Conservation (phyloP, 495 filamentous ascomycete species). For the Penicillium ucsense region DNA sequence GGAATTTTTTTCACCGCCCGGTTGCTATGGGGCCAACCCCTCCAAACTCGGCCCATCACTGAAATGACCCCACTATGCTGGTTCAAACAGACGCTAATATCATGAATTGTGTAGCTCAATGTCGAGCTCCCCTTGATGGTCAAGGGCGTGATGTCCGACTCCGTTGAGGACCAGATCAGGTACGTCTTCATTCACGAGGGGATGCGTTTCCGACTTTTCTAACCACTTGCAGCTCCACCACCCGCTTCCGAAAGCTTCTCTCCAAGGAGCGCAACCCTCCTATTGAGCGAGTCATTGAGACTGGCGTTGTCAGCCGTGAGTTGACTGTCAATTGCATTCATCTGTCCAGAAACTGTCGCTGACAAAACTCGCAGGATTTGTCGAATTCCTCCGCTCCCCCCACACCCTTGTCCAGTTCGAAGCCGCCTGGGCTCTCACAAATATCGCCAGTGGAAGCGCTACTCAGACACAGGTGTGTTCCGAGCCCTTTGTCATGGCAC, state of each 20-base stretch:
- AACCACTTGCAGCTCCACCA: conserved; percentile 48
- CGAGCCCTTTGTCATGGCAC: neutral
- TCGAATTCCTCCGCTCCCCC: conserved; percentile 95
- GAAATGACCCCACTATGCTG: conserved; percentile 11
- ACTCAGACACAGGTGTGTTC: conserved; percentile 70
- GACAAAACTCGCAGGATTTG: conserved; percentile 45
- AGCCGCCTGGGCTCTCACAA: conserved; percentile 98
- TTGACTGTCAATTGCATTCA: neutral
- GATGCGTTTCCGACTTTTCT: neutral
- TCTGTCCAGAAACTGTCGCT: neutral
- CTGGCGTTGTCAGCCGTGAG: conserved; percentile 79
- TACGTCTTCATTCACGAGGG: neutral
- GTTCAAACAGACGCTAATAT: conserved; percentile 24
- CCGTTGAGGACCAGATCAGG: conserved; percentile 97
- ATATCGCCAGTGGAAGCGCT: conserved; percentile 96
- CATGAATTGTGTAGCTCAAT: conserved; percentile 59
- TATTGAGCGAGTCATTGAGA: conserved; percentile 98
- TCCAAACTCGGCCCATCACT: conserved; percentile 12
- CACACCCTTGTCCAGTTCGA: conserved; percentile 99
- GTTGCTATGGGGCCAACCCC: conserved; percentile 24
- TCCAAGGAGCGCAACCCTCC: conserved; percentile 99
- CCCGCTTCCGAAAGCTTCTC: conserved; percentile 94
- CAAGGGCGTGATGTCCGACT: conserved; percentile 91
- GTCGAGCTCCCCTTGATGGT: conserved; percentile 99
- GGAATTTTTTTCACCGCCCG: conserved; percentile 35